Conservation (phyloP, 108 stramenopile genomes). For the Cyclotella choctawhatcheeana region DNA sequence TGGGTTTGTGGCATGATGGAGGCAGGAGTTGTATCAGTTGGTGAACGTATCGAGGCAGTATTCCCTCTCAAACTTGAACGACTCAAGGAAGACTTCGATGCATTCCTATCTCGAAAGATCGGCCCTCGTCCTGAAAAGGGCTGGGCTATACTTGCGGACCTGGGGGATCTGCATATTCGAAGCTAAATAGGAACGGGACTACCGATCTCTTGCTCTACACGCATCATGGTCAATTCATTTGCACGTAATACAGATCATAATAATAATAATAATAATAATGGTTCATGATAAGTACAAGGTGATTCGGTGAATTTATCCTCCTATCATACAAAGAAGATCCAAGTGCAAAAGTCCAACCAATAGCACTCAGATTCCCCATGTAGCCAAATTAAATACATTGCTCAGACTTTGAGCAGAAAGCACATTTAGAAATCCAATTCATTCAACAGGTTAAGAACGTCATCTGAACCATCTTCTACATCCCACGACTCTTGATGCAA, state of each 20-base stretch:
- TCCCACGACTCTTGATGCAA: slow-evolving; percentile 5
- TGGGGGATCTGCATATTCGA: slow-evolving; percentile 1
- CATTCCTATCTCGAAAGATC: neutral
- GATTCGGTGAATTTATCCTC: neutral
- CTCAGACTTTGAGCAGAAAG: no score
- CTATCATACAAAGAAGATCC: neutral
- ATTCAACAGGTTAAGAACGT: slow-evolving; percentile 29
- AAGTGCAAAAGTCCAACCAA: slow-evolving; percentile 1
- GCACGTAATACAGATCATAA: no score
- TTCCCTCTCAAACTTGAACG: neutral
- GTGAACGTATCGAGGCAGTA: neutral
- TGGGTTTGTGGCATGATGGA: neutral
- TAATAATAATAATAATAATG: no score
- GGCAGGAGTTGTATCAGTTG: neutral
- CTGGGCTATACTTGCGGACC: neutral
- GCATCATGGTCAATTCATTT: no score
- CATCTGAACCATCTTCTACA: slow-evolving; percentile 25
- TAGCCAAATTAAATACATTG: no score
- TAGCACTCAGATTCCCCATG: no score
- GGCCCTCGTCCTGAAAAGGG: slow-evolving; percentile 1
- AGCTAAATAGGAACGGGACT: no score
- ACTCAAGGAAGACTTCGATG: neutral
- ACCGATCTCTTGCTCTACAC: no score
- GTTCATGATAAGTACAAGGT: no score
- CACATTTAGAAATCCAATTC: slow-evolving; percentile 1